phyloP scores from a whole-genome alignment of 352 stramenopile genomes.

The Thalassiosira livingstoniorum region DNA sequence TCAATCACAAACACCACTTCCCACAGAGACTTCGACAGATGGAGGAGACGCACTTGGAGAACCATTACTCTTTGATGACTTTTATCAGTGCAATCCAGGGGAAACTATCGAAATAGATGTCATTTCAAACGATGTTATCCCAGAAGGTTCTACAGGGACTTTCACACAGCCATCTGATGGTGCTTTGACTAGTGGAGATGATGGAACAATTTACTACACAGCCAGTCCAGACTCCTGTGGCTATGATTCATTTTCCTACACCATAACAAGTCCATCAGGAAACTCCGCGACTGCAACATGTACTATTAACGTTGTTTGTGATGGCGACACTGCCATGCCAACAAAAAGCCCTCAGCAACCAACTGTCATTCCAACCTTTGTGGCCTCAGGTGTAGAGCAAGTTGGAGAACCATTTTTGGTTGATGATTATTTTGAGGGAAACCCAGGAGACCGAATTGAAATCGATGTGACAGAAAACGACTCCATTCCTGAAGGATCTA shows the following conservation, averaged over 20 bases:
- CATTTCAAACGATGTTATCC: conserved; percentile 7
- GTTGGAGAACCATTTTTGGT: background rate
- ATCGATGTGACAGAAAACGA: conserved; percentile 15
- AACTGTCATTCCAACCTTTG: too few species aligned
- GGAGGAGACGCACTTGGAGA: background rate
- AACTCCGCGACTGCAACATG: background rate
- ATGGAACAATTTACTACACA: conserved; percentile 28
- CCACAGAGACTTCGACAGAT: background rate
- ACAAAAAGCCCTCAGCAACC: background rate
- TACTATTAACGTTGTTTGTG: background rate
- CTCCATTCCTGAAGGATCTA: conserved; percentile 5
- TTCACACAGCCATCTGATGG: conserved; percentile 7
- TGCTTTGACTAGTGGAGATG: background rate
- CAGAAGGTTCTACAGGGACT: conserved; percentile 10
- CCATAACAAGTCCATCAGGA: background rate
- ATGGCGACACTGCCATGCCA: background rate
- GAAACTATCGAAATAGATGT: background rate
- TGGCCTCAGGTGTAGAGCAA: background rate
- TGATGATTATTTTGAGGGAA: conserved; percentile 12
- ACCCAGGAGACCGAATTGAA: background rate
- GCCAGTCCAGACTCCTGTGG: background rate
- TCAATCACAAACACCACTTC: background rate
- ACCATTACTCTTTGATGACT: conserved; percentile 6
- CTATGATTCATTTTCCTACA: background rate
- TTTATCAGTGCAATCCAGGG: background rate